phyloP scores from a whole-genome alignment of 2,329 filamentous ascomycete species.

The Sporothrix euskadiensis region DNA sequence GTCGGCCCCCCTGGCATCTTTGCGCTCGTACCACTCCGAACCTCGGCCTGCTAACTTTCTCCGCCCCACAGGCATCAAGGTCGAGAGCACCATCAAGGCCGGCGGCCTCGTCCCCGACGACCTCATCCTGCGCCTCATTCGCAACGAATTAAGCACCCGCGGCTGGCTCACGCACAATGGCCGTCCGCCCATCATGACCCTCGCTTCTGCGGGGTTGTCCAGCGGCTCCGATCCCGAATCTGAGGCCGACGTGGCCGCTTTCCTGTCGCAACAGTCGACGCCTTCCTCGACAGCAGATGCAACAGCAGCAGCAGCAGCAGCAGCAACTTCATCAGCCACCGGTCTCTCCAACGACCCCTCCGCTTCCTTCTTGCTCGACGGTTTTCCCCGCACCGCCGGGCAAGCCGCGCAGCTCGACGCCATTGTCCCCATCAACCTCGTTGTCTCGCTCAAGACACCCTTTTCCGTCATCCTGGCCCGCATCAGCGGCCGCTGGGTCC shows the following conservation, averaged over 20 bases:
- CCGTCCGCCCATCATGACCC: conserved; percentile 51
- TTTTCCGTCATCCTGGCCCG: conserved; percentile 83
- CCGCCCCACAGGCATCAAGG: conserved; percentile 70
- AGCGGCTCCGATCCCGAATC: conserved; percentile 34
- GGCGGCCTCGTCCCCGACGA: conserved; percentile 89
- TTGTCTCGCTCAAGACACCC: conserved; percentile 83
- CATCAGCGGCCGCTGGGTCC: conserved; percentile 90
- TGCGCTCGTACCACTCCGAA: not conserved
- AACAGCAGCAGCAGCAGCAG: not conserved
- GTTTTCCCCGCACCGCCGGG: conserved; percentile 83
- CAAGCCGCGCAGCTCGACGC: conserved; percentile 78
- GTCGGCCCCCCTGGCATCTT: not conserved
- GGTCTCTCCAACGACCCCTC: conserved; percentile 65
- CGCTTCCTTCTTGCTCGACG: conserved; percentile 92
- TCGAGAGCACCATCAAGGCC: conserved; percentile 82
- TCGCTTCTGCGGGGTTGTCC: conserved; percentile 45
- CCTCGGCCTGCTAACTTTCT: conserved; percentile 15
- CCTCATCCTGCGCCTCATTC: conserved; percentile 89
- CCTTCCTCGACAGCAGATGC: conserved; percentile 42
- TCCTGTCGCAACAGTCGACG: conserved; percentile 41
- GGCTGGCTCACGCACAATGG: conserved; percentile 71
- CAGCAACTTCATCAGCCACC: not conserved
- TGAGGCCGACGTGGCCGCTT: conserved; percentile 43
- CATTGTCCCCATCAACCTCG: conserved; percentile 91
- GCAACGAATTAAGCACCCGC: conserved; percentile 79